A percentile compares a stretch with the other conserved stretches of the same genome.
These are phyloP conservation scores for Athelia psychrophila DNA, from an alignment of 1,284 basidiomycete species.

Conservation along the genomic window DNA sequence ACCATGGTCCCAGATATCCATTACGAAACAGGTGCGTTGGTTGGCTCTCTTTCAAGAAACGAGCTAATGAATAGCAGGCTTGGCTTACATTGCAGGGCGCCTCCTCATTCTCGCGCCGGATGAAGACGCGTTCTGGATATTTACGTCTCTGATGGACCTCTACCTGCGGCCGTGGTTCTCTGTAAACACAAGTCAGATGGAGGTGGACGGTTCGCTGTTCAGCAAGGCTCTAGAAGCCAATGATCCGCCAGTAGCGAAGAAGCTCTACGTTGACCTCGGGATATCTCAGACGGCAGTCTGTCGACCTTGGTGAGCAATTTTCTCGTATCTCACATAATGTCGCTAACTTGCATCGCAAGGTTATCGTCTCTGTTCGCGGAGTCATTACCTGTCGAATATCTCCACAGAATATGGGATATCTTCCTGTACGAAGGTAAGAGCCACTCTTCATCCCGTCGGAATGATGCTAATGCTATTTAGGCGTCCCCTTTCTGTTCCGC, in stretches of 20 bases:
- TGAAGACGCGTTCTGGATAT: slow-evolving; percentile 94
- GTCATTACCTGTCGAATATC: slow-evolving; percentile 72
- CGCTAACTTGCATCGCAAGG: slow-evolving; percentile 44
- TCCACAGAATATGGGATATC: slow-evolving; percentile 84
- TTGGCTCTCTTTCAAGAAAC: slow-evolving; percentile 5
- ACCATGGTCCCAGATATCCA: slow-evolving; percentile 80
- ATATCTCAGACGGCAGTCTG: slow-evolving; percentile 58
- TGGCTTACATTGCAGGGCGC: slow-evolving; percentile 77
- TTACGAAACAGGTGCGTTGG: slow-evolving; percentile 45
- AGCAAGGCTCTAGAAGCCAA: slow-evolving; percentile 67
- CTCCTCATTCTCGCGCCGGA: slow-evolving; percentile 81
- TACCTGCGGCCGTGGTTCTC: slow-evolving; percentile 82
- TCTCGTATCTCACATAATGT: slow-evolving; percentile 3
- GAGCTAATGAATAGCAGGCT: slow-evolving; percentile 39
- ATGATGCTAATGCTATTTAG: slow-evolving; percentile 32
- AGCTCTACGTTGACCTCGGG: slow-evolving; percentile 63
- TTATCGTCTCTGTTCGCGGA: slow-evolving; percentile 75
- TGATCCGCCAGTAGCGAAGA: slow-evolving; percentile 64
- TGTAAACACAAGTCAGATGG: slow-evolving; percentile 64
- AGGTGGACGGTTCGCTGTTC: slow-evolving; percentile 81
- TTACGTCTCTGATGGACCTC: slow-evolving; percentile 81
- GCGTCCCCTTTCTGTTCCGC: slow-evolving; percentile 79
- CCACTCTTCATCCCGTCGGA: not conserved
- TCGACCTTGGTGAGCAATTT: slow-evolving; percentile 52
- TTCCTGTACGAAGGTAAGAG: slow-evolving; percentile 80